phyloP scores from a whole-genome alignment of 2,329 filamentous ascomycete genomes.

The Botrytis byssoidea region DNA sequence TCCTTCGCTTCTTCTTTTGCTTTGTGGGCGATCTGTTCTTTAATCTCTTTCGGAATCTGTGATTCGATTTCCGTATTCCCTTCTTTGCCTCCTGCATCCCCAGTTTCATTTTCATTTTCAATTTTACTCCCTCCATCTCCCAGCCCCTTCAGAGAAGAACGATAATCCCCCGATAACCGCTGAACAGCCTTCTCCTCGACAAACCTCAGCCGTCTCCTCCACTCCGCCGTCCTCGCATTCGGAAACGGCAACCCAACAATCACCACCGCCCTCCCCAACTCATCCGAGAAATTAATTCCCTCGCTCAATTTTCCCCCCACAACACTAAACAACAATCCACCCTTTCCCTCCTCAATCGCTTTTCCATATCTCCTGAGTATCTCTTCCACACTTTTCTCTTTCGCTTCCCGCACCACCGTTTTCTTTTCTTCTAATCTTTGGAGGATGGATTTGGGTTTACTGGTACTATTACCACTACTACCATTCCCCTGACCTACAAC shows the following conservation, averaged over 20 bases:
- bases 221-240: constrained; percentile 84
- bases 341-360: constrained; percentile 60
- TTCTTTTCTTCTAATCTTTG: constrained; percentile 59
- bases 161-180: too few relatives aligned
- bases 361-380: constrained; percentile 71
- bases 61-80: not conserved
- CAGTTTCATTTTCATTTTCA: too few relatives aligned
- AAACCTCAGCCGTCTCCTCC: constrained; percentile 89
- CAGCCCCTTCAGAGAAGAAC: too few relatives aligned
- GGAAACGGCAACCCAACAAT: constrained; percentile 93
- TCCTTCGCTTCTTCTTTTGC: constrained; percentile 64
- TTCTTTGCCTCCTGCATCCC: too few relatives aligned
- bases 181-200: constrained; percentile 61
- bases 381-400: constrained; percentile 53
- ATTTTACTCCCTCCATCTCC: not conserved
- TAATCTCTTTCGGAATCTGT: not conserved
- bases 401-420: constrained; percentile 58
- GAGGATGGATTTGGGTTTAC: constrained; percentile 50
- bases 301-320: constrained; percentile 94
- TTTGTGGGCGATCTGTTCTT: constrained; percentile 41
- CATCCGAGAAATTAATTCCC: constrained; percentile 96
- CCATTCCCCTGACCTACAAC: constrained; percentile 18
- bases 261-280: constrained; percentile 81
- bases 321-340: constrained; percentile 82
- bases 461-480: not conserved